Percentiles rank a stretch among this genome's conserved stretches.
Evolutionary conservation across 257 asterid genomes (phyloP).

Genomic region (Przewalskia tangutica): DNA sequence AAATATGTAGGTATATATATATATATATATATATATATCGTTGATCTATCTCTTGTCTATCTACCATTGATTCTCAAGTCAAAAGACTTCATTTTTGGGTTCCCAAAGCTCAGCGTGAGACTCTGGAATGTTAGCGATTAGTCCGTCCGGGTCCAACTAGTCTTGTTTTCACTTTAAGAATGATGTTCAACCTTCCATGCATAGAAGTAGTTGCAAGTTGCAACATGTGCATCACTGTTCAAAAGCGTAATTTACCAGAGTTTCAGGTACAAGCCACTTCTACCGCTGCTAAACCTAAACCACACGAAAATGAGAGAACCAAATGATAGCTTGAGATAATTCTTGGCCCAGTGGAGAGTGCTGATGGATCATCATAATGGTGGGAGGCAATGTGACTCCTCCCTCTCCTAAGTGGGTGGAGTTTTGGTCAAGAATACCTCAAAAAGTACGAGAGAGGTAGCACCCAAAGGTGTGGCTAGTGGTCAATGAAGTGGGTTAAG

Average conservation of each 20-base stretch:
- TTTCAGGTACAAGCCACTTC: background rate
- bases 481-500: no score
- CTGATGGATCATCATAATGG: background rate
- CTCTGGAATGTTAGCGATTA: no score
- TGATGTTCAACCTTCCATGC: background rate
- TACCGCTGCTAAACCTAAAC: background rate
- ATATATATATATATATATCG: no score
- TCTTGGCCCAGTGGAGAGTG: background rate
- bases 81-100: no score
- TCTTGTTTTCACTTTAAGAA: background rate
- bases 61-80: no score
- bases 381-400: background rate
- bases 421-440: background rate
- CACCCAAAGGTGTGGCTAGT: no score
- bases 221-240: background rate
- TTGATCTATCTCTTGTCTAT: no score
- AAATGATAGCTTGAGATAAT: background rate
- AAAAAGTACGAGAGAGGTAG: background rate
- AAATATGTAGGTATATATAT: no score
- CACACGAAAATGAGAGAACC: background rate
- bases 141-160: no score
- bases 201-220: background rate
- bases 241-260: background rate
- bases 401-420: background rate
- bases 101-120: no score